These are phyloP conservation scores for Eugenia klotzschiana DNA, from an alignment of 441 rosid species.

Conservation along the genomic window DNA sequence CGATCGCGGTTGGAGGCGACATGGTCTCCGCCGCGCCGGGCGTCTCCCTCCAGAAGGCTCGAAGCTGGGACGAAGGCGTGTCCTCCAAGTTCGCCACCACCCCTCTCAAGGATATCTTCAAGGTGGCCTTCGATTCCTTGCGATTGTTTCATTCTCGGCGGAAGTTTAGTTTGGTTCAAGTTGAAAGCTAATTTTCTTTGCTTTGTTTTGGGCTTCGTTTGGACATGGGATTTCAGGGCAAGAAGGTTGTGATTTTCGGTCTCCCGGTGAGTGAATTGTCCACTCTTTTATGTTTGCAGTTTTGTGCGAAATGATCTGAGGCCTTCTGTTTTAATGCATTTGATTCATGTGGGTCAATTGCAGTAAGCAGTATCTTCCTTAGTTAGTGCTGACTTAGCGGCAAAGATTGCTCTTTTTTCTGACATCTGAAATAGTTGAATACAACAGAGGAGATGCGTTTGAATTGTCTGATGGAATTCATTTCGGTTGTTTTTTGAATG, in stretches of 20 bases:
- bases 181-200: neutral
- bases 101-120: slow-evolving; percentile 53
- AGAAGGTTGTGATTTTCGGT: slow-evolving; percentile 86
- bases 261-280: slow-evolving; percentile 51
- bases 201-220: neutral
- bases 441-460: neutral
- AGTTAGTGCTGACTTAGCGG: neutral
- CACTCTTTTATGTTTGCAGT: neutral
- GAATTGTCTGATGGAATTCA: neutral
- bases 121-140: slow-evolving; percentile 20
- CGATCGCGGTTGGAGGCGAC: slow-evolving; percentile 52
- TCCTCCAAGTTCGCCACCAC: slow-evolving; percentile 70
- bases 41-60: slow-evolving; percentile 79
- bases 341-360: neutral
- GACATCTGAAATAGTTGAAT: neutral
- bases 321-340: neutral
- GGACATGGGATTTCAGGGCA: slow-evolving; percentile 42
- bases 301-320: neutral
- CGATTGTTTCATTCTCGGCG: neutral
- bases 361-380: neutral
- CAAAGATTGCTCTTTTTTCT: neutral
- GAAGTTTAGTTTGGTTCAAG: neutral
- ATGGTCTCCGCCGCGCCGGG: slow-evolving; percentile 52
- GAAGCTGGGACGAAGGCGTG: slow-evolving; percentile 82
- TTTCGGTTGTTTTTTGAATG: neutral